A percentile compares a stretch with the other conserved stretches of the same genome.
phyloP scores from a whole-genome alignment of 148 eudicot genomes.

The Pouteria glomerata region DNA sequence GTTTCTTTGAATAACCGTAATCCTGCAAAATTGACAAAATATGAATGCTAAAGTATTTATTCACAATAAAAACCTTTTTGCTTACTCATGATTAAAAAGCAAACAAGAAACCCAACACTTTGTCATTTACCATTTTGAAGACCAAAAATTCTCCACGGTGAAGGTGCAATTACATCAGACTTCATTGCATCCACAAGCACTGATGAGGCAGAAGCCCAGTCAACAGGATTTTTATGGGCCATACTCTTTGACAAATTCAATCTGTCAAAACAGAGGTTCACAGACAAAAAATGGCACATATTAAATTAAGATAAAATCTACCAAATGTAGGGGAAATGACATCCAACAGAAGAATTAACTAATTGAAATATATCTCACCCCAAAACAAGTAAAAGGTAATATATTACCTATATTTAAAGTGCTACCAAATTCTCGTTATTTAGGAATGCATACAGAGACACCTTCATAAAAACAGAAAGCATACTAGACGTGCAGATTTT shows the following conservation, averaged over 20 bases:
- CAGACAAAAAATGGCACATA: not conserved
- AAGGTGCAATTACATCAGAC: conserved; percentile 67
- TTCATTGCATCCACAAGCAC: conserved; percentile 50
- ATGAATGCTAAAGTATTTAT: not conserved
- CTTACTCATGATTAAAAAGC: too few species aligned
- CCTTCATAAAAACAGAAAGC: not conserved
- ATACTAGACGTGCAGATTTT: not conserved
- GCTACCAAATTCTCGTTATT: conserved; percentile 3
- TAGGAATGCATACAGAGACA: not conserved
- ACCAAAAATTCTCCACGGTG: conserved; percentile 73
- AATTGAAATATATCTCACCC: not conserved
- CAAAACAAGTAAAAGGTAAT: not conserved
- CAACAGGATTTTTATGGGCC: conserved; percentile 32
- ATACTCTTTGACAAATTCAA: conserved; percentile 40
- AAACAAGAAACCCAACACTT: not conserved
- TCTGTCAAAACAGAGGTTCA: conserved; percentile 23
- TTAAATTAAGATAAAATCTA: not conserved
- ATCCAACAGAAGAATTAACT: not conserved
- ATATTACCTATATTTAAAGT: not conserved
- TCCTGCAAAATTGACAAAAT: conserved; percentile 31
- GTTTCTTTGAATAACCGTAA: conserved; percentile 69
- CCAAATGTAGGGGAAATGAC: not conserved
- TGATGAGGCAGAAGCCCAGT: conserved; percentile 35
- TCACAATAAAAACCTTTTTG: not conserved
- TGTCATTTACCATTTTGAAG: conserved; percentile 80